A percentile compares a stretch with the other conserved stretches of the same genome.
Conservation (phyloP, 176 grass and related monocot species). For the Musa schizocarpa region DNA sequence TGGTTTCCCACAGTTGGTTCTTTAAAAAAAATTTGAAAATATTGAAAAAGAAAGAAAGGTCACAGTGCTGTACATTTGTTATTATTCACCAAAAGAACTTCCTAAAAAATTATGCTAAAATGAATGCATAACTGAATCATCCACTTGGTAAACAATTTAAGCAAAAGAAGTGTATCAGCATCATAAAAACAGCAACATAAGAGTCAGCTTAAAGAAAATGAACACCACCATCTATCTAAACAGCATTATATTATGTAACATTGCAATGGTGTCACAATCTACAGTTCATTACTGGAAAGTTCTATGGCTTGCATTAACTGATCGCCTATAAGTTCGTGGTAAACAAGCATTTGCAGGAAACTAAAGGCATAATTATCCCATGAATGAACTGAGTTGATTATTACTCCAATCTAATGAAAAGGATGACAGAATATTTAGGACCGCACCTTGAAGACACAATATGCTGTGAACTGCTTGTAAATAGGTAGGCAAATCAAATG, state of each 20-base stretch:
- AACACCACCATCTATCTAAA: not conserved
- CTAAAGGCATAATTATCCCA: no score
- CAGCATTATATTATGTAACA: no score
- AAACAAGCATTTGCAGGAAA: not conserved
- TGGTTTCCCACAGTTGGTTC: not conserved
- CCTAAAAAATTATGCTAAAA: not conserved
- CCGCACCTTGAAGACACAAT: constrained; percentile 68
- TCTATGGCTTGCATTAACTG: no score
- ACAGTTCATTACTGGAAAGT: no score
- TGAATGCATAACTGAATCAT: not conserved
- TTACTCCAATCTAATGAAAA: constrained; percentile 4
- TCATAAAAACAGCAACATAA: not conserved
- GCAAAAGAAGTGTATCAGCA: not conserved
- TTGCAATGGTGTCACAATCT: no score
- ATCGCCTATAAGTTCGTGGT: not conserved
- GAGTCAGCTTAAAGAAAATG: not conserved
- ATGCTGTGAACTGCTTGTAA: constrained; percentile 77
- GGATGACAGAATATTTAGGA: constrained; percentile 3
- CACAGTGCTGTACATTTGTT: not conserved
- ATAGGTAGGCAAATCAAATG: constrained; percentile 42
- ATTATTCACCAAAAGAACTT: not conserved
- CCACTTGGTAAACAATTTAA: not conserved
- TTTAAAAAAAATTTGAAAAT: not conserved
- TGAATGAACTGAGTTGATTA: constrained; percentile 5
- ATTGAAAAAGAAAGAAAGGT: not conserved